Conservation (phyloP, 2,329 filamentous ascomycete species). For the Dactylonectria estremocensis region DNA sequence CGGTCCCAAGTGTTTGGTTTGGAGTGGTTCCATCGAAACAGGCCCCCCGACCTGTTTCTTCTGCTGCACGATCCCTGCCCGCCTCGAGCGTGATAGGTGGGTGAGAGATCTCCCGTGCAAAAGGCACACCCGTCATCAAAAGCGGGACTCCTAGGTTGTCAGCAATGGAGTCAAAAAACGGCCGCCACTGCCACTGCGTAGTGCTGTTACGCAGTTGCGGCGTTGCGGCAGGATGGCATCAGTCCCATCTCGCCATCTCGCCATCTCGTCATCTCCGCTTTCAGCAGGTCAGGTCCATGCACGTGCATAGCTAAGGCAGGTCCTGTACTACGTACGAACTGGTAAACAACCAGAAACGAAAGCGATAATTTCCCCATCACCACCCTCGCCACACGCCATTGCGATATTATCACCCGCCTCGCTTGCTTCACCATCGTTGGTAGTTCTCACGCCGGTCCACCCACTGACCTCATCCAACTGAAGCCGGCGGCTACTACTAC, state of each 20-base stretch:
- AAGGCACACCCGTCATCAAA: conserved; percentile 18
- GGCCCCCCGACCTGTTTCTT: conserved; percentile 21
- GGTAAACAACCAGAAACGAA: conserved; percentile 14
- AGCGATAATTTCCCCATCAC: conserved; percentile 21
- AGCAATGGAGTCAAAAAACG: not conserved
- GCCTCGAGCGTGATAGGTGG: conserved; percentile 45
- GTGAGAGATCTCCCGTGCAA: conserved; percentile 49
- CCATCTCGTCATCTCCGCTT: conserved; percentile 5
- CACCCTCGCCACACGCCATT: not conserved
- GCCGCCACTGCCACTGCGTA: not conserved
- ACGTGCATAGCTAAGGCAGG: not conserved
- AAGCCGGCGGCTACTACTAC: not conserved
- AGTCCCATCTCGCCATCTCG: conserved; percentile 4
- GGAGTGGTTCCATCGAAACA: conserved; percentile 51
- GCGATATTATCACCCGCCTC: not conserved
- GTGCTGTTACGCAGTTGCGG: not conserved
- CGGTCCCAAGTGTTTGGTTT: conserved; percentile 50
- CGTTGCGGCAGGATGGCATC: conserved; percentile 8
- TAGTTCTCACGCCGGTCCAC: conserved; percentile 14
- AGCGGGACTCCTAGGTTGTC: conserved; percentile 3
- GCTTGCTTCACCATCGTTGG: conserved; percentile 15
- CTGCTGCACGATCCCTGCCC: conserved; percentile 15
- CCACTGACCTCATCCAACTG: conserved; percentile 8
- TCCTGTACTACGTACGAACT: not conserved
- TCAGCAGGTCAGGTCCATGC: not conserved